Evolutionary conservation across 108 stramenopile genomes (phyloP), one percentile per base, ranked within the genome.

Genomic region (Epipyxis sp.): DNA sequence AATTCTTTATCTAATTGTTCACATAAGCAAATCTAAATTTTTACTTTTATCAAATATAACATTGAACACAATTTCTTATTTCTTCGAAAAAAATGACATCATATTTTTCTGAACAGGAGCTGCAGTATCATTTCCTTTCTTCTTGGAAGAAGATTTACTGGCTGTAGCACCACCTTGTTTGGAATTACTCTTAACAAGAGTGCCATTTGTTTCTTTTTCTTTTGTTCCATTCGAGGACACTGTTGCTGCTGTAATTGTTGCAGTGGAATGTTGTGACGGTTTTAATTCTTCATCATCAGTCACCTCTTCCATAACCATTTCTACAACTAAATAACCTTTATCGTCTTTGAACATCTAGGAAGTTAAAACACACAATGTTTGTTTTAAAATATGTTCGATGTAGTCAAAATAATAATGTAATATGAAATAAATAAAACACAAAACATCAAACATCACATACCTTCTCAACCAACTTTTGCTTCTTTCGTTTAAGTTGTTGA

Each of bases 251-350:
- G 13, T 50, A 6, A 13, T 20, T 20, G 46, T 6, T 20, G 6
- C 20, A 20, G 46, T 20, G 20, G 20, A 6, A 50, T 6, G 46
- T 13, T 32, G 30, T 6, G 61, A 29, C 30, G 61, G 61, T 6
- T 6, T 25, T 13, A 32, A 10, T 25, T 16, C 25, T 42, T 74
- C 71, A 74, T 74, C 71, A 39, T 74, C 71, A 27, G 71, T 54
- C 25, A 74, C 71, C 34, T 74, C 71, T 10, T 74, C 71, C 3
- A 10, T 27, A 6, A 74, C 71, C 71, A 74, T 74, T 57, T 74
- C 71, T 6, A 42, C 43, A 27, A 74, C 71, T n/a, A 74, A 74
- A 39, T 74, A 74, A 10, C 71, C 71, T 27, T 74, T 37, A 6
- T 39, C 25, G 42, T 74, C 71, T 10, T 6, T 42, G 42, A 74